Evolutionary conservation across 2,329 filamentous ascomycete genomes (phyloP).

Genomic region (Ilyonectria sp.): DNA sequence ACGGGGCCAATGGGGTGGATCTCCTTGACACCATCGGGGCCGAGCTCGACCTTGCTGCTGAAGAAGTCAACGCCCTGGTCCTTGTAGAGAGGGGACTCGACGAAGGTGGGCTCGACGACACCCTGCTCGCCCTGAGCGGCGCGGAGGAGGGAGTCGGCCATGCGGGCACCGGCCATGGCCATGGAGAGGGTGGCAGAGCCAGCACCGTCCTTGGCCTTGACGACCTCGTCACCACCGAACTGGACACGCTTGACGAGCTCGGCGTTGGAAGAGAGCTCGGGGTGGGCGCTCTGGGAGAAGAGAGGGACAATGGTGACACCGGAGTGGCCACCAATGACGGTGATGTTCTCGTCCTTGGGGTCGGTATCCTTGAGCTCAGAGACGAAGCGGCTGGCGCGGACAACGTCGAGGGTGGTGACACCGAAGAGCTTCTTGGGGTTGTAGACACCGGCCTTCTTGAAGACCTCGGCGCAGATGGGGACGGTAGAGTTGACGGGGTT

Average conservation of each 20-base stretch:
- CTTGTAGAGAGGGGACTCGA: slow-evolving; percentile 98
- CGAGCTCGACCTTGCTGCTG: slow-evolving; percentile 94
- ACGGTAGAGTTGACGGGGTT: slow-evolving; percentile 99
- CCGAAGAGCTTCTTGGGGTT: slow-evolving; percentile 99
- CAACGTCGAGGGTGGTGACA: slow-evolving; percentile 98
- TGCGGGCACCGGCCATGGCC: slow-evolving; percentile 91
- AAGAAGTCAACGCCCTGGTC: slow-evolving; percentile 99
- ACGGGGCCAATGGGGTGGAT: slow-evolving; percentile 90
- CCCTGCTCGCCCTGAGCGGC: slow-evolving; percentile 94
- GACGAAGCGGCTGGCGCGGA: slow-evolving; percentile 98
- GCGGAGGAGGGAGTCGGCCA: slow-evolving; percentile 93
- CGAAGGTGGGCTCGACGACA: slow-evolving; percentile 95
- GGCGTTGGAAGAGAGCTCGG: slow-evolving; percentile 83
- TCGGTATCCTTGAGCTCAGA: slow-evolving; percentile 92
- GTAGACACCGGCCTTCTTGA: slow-evolving; percentile 96
- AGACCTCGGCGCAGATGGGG: slow-evolving; percentile 96
- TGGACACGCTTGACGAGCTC: slow-evolving; percentile 94
- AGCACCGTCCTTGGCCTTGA: slow-evolving; percentile 98
- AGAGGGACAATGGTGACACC: slow-evolving; percentile 98
- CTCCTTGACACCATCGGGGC: slow-evolving; percentile 95
- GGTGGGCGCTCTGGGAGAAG: slow-evolving; percentile 93
- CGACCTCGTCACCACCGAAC: slow-evolving; percentile 99
- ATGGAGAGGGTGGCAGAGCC: slow-evolving; percentile 98
- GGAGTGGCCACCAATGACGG: slow-evolving; percentile 96
- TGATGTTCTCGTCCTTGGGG: slow-evolving; percentile 93